phyloP scores from a whole-genome alignment of 306 rosid species.

The Quercus ilex region DNA sequence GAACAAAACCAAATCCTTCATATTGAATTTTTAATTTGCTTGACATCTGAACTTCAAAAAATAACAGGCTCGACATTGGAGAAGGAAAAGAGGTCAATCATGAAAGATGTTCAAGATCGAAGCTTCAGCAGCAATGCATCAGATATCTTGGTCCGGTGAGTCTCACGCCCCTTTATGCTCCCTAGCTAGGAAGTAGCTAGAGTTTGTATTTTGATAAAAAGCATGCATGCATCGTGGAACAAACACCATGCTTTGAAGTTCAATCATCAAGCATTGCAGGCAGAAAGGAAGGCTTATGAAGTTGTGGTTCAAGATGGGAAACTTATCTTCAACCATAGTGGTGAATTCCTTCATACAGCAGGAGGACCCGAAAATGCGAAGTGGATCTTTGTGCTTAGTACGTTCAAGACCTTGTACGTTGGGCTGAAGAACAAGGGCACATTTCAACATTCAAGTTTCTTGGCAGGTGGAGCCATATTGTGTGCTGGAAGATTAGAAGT shows the following conservation, averaged over 20 bases:
- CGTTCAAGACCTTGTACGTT: slow-evolving; percentile 67
- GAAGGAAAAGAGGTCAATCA: no score
- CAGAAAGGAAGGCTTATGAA: slow-evolving; percentile 16
- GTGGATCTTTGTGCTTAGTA: slow-evolving; percentile 85
- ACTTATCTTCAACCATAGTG: slow-evolving; percentile 46
- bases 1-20: not conserved
- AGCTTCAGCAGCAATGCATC: slow-evolving; percentile 21
- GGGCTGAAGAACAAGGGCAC: slow-evolving; percentile 81
- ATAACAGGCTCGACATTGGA: no score
- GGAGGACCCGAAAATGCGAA: slow-evolving; percentile 42
- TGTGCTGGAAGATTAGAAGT: slow-evolving; percentile 80
- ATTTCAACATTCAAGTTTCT: slow-evolving; percentile 90
- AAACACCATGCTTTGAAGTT: not conserved
- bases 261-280: slow-evolving; percentile 25
- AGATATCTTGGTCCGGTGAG: slow-evolving; percentile 88
- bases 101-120: no score
- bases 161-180: slow-evolving; percentile 4
- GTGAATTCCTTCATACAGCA: slow-evolving; percentile 47
- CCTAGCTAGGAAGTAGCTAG: not conserved
- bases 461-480: slow-evolving; percentile 90
- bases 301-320: slow-evolving; percentile 51
- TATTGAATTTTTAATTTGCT: not conserved
- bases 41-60: no score
- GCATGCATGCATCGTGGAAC: no score
- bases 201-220: not conserved